Base-by-base conservation (phyloP, 805 yeast genomes). In the Aciculoconidium aculeatum region DNA sequence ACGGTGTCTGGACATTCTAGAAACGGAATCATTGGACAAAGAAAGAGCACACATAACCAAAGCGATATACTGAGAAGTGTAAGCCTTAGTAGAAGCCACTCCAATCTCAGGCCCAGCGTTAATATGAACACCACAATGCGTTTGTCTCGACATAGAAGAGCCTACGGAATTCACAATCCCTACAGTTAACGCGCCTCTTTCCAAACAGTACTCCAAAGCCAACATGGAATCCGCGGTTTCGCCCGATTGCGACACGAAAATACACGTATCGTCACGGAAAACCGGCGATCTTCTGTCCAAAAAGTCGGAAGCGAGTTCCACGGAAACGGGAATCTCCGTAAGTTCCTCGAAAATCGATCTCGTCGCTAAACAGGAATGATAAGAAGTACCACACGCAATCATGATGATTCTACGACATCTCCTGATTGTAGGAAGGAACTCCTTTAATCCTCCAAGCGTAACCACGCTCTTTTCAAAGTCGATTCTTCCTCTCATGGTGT, bases 51-150 rank as follows among this genome's bases (percentile, higher is more conserved):
- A 73, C 96, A 92, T 86, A 4, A 90, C 96, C 41, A 92, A 68
- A 0, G 98, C 97, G 58, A 94, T 88, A 59, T 78, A 92, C 60
- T 92, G 99, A 7, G 99, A 92, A 6, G 99, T 92, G 67, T 92
- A 92, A 16, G 98, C 98, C 65, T 92, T 92, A 27, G 99, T 92
- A 8, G 96, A 87, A 7, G 99, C 99, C 45, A 92, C 99, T 60
- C 98, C 97, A 41, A 92, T 92, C 65, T 92, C 99, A 25, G 98
- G 98, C 42, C 99, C 99, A 27, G 98, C 98, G 55, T 92, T 92
- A 56, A 92, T 88, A 59, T 92, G 99, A 34, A 92, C 96, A 75
- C 99, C 99, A 70, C 98, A 92, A 61, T 88, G 95, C 13, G 99
- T 92, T 52, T 78, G 87, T 65, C 99, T 80, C 5, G 97, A 90